These are phyloP conservation scores for Pseudonitzschia delicatissima DNA, from an alignment of 108 stramenopile species.

Conservation along the genomic window DNA sequence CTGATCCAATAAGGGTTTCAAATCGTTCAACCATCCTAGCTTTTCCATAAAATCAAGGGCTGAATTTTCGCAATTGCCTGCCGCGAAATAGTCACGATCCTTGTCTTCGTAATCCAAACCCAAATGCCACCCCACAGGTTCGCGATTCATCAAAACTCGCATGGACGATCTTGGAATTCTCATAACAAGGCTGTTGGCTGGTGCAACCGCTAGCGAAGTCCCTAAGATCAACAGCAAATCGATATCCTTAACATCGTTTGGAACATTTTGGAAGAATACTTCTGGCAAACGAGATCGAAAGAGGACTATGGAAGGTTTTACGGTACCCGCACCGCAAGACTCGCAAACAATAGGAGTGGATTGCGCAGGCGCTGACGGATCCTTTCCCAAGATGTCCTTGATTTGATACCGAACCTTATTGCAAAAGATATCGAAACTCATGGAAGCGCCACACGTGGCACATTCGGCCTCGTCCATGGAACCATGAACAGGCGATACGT, in stretches of 20 bases:
- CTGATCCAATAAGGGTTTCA: conserved; percentile 40
- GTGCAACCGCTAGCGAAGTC: conserved; percentile 64
- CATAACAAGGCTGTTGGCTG: conserved; percentile 75
- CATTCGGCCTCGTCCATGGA: conserved; percentile 80
- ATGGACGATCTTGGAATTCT: conserved; percentile 55
- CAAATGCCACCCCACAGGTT: conserved; percentile 61
- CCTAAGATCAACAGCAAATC: conserved; percentile 79
- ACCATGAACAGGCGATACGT: conserved; percentile 83
- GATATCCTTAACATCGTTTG: conserved; percentile 51
- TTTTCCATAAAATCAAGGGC: conserved; percentile 51
- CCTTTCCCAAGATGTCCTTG: conserved; percentile 72
- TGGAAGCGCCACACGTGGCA: conserved; percentile 58
- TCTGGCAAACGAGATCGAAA: conserved; percentile 72
- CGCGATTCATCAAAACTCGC: conserved; percentile 75
- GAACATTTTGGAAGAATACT: conserved; percentile 61
- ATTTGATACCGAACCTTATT: conserved; percentile 51
- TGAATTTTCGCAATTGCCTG: conserved; percentile 55
- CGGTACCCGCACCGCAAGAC: conserved; percentile 49
- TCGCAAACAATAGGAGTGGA: conserved; percentile 67
- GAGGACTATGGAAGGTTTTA: conserved; percentile 86
- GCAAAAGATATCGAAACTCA: conserved; percentile 62
- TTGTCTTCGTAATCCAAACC: conserved; percentile 47
- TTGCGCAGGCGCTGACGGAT: conserved; percentile 52
- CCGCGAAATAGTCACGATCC: conserved; percentile 53
- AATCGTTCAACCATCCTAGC: conserved; percentile 55